Percentiles rank a stretch among this genome's conserved stretches.
Evolutionary conservation across 2,329 filamentous ascomycete species (phyloP).

Genomic region (Exophiala calicioides): DNA sequence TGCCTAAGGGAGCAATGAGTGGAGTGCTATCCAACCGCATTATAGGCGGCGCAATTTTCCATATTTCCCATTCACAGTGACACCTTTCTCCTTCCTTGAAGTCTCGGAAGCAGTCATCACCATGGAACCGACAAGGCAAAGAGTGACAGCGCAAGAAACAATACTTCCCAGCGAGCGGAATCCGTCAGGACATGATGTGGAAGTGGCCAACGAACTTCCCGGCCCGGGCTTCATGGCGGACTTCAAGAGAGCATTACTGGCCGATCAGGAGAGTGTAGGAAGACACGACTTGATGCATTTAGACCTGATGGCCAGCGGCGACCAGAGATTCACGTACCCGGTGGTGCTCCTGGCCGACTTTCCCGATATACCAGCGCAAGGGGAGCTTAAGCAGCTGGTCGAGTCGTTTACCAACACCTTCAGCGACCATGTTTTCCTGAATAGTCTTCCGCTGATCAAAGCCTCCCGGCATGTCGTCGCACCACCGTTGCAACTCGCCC

Average conservation of each 20-base stretch:
- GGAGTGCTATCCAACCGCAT: too few relatives aligned
- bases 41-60: too few relatives aligned
- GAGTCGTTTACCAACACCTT: slow-evolving; percentile 1
- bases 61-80: too few relatives aligned
- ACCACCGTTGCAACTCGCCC: slow-evolving; percentile 3
- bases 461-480: neutral
- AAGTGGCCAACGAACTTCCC: slow-evolving; percentile 1
- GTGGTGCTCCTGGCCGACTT: slow-evolving; percentile 5
- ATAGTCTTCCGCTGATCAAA: neutral
- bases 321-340: slow-evolving; percentile 6
- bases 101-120: neutral
- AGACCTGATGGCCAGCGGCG: neutral
- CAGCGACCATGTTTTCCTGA: slow-evolving; percentile 3
- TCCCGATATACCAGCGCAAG: neutral
- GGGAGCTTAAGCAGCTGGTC: neutral
- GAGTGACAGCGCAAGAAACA: too few relatives aligned
- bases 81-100: too few relatives aligned
- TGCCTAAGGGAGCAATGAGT: too few relatives aligned
- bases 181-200: slow-evolving; percentile 9
- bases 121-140: too few relatives aligned
- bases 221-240: neutral
- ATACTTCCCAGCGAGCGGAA: neutral
- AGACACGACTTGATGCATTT: slow-evolving; percentile 2
- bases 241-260: slow-evolving; percentile 5
- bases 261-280: too few relatives aligned